A percentile compares a stretch with the other conserved stretches of the same genome.
These are phyloP conservation scores for Penicillium bovifimosum DNA, from an alignment of 495 filamentous ascomycete genomes.

Conservation along the genomic window DNA sequence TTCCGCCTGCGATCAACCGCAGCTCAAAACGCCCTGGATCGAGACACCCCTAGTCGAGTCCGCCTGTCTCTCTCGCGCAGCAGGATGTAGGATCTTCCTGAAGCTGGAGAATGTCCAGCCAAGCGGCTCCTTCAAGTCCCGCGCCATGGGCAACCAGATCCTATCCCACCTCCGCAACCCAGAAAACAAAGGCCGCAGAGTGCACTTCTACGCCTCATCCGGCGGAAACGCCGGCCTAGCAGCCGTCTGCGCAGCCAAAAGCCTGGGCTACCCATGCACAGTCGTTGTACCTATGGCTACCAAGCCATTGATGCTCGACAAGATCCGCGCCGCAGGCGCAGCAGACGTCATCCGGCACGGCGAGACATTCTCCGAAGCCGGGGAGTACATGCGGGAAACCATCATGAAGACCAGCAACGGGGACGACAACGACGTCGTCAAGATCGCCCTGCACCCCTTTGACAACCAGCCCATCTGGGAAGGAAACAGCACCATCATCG, in stretches of 20 bases:
- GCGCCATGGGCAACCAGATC: conserved; percentile 78
- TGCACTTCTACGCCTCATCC: conserved; percentile 83
- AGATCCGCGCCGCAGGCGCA: conserved; percentile 64
- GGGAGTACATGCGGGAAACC: conserved; percentile 59
- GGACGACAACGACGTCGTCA: conserved; percentile 52
- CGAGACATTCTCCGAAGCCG: conserved; percentile 69
- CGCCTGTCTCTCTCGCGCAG: conserved; percentile 58
- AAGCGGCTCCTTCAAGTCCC: conserved; percentile 91
- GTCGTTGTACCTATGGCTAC: conserved; percentile 75
- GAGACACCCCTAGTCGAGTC: conserved; percentile 70
- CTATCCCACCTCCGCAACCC: conserved; percentile 49
- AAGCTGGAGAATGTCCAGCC: conserved; percentile 95
- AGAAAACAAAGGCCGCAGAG: conserved; percentile 28
- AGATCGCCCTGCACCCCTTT: conserved; percentile 76
- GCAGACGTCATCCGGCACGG: conserved; percentile 66
- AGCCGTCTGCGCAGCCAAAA: conserved; percentile 69
- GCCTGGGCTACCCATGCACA: conserved; percentile 67
- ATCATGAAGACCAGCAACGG: conserved; percentile 45
- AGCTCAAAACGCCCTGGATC: conserved; percentile 55
- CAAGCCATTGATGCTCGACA: conserved; percentile 63
- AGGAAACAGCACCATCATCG: conserved; percentile 66
- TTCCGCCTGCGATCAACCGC: conserved; percentile 31
- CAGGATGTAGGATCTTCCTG: conserved; percentile 77
- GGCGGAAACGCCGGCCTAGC: conserved; percentile 93
- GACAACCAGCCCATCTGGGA: conserved; percentile 83